Percentiles rank a stretch among this genome's conserved stretches.
These are phyloP conservation scores for Passalora sequoiae DNA, from an alignment of 2,329 filamentous ascomycete species.

Conservation along the genomic window DNA sequence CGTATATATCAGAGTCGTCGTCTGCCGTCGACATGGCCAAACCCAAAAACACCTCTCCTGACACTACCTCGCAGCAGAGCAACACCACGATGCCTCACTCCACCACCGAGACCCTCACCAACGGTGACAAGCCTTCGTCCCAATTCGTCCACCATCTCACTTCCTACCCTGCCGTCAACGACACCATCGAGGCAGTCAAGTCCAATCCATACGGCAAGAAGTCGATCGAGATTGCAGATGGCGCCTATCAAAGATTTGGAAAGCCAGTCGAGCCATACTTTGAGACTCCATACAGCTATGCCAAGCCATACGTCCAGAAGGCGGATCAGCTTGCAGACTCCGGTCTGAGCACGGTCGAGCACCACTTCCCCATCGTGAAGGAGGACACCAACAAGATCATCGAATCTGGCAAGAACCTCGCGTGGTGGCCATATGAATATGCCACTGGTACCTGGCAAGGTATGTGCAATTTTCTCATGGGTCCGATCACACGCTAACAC, in stretches of 20 bases:
- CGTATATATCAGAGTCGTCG: no score
- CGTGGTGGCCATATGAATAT: slow-evolving; percentile 49
- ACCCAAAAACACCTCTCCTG: slow-evolving; percentile 4
- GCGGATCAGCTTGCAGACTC: slow-evolving; percentile 65
- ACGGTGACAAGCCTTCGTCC: slow-evolving; percentile 48
- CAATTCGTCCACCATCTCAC: slow-evolving; percentile 60
- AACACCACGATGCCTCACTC: slow-evolving; percentile 45
- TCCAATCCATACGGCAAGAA: slow-evolving; percentile 76
- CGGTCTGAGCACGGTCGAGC: slow-evolving; percentile 42
- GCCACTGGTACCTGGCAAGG: slow-evolving; percentile 31
- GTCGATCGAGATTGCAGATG: slow-evolving; percentile 69
- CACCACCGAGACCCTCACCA: slow-evolving; percentile 38
- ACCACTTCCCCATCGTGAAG: slow-evolving; percentile 56
- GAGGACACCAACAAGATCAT: slow-evolving; percentile 49
- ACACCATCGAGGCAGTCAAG: slow-evolving; percentile 73
- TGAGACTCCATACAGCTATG: slow-evolving; percentile 70
- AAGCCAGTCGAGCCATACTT: slow-evolving; percentile 75
- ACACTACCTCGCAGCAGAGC: neutral
- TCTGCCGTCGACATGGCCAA: no score
- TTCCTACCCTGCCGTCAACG: slow-evolving; percentile 77
- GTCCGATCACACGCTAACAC: slow-evolving; percentile 11
- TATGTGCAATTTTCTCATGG: slow-evolving; percentile 12
- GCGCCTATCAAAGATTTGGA: slow-evolving; percentile 70
- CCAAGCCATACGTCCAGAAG: slow-evolving; percentile 77
- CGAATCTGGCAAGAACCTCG: slow-evolving; percentile 58